phyloP scores from a whole-genome alignment of 164 flowering plant species.

The Brasenia schreberi region DNA sequence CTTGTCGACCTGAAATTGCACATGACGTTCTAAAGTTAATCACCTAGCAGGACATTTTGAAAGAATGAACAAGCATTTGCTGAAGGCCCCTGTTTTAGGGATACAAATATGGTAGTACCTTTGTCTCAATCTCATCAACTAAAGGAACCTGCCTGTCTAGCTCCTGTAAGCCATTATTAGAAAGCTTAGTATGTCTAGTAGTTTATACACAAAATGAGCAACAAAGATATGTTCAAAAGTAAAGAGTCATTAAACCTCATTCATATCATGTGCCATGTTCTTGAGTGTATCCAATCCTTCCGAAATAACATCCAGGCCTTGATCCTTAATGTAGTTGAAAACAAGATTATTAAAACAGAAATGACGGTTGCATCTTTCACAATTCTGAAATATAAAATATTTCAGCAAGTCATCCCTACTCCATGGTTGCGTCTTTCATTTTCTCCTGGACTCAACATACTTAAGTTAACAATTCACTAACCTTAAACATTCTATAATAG shows the following conservation, averaged over 20 bases:
- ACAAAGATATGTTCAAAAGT: neutral
- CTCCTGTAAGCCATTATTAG: slow-evolving; percentile 41
- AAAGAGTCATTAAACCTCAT: slow-evolving; percentile 61
- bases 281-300: slow-evolving; percentile 88
- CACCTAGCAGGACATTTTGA: neutral
- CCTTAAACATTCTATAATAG: too few relatives aligned
- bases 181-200: neutral
- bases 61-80: neutral
- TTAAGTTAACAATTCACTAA: too few relatives aligned
- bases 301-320: slow-evolving; percentile 79
- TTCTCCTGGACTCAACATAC: too few relatives aligned
- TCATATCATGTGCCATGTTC: slow-evolving; percentile 96
- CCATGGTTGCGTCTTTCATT: too few relatives aligned
- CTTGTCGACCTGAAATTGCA: slow-evolving; percentile 58
- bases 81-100: neutral
- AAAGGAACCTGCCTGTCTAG: slow-evolving; percentile 92
- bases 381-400: too few relatives aligned
- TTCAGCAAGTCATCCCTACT: too few relatives aligned
- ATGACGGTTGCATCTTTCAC: neutral
- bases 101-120: slow-evolving; percentile 30
- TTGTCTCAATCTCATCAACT: slow-evolving; percentile 88
- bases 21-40: neutral
- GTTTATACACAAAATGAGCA: neutral
- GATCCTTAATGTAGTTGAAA: slow-evolving; percentile 35
- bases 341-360: neutral